Conservation (phyloP, 495 filamentous ascomycete species). For the Trichoderma virens region DNA sequence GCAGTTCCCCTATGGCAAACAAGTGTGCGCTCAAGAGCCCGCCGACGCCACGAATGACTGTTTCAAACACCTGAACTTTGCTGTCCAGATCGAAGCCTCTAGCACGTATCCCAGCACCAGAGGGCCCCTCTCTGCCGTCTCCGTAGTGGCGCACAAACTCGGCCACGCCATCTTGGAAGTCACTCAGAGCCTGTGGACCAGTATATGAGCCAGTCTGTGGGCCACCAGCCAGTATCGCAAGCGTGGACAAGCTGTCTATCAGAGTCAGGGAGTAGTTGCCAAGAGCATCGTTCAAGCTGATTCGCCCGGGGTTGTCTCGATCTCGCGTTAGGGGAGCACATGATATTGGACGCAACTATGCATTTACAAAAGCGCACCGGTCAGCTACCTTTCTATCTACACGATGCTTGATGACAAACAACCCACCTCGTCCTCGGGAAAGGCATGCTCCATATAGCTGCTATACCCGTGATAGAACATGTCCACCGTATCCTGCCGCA, state of each 20-base stretch:
- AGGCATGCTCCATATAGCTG: slow-evolving; percentile 89
- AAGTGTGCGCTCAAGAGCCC: slow-evolving; percentile 88
- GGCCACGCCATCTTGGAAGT: slow-evolving; percentile 76
- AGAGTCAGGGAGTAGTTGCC: slow-evolving; percentile 95
- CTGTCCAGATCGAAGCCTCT: slow-evolving; percentile 92
- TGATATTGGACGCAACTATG: slow-evolving; percentile 72
- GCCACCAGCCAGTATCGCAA: slow-evolving; percentile 80
- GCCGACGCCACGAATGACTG: slow-evolving; percentile 87
- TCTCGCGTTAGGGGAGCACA: slow-evolving; percentile 80
- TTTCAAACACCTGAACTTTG: slow-evolving; percentile 98
- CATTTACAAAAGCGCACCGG: slow-evolving; percentile 13
- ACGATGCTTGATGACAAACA: too few species aligned
- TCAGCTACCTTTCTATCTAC: slow-evolving; percentile 3
- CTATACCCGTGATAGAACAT: slow-evolving; percentile 98
- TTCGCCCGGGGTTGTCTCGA: slow-evolving; percentile 65
- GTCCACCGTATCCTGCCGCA: slow-evolving; percentile 68
- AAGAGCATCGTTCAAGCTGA: slow-evolving; percentile 89
- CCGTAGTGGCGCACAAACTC: slow-evolving; percentile 81
- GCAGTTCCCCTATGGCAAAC: slow-evolving; percentile 82
- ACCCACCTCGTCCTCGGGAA: slow-evolving; percentile 85
- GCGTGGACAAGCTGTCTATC: slow-evolving; percentile 87
- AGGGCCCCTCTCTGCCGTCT: slow-evolving; percentile 63
- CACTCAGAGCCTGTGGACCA: slow-evolving; percentile 52
- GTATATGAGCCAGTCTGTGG: slow-evolving; percentile 39
- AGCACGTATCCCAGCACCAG: slow-evolving; percentile 62